A percentile compares a stretch with the other conserved stretches of the same genome.
These are phyloP conservation scores for Aureobasidium pullulans DNA, from an alignment of 2,329 filamentous ascomycete genomes.

Conservation along the genomic window DNA sequence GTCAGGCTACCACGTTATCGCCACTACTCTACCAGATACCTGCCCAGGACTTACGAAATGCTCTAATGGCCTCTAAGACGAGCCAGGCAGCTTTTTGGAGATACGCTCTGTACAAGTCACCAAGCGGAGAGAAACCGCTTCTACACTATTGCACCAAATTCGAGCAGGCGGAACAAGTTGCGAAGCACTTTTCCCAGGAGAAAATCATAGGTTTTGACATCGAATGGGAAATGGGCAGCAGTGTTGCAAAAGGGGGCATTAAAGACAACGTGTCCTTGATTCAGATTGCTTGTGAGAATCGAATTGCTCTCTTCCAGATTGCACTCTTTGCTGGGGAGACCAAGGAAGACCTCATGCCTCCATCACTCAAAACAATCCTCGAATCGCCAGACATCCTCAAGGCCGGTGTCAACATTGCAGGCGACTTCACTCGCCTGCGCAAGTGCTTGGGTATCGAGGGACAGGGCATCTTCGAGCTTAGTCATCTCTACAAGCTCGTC, in stretches of 20 bases:
- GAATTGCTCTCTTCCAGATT: conserved; percentile 75
- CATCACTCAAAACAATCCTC: conserved; percentile 63
- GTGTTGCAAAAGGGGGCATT: conserved; percentile 32
- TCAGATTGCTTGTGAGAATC: conserved; percentile 70
- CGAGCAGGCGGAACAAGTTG: conserved; percentile 58
- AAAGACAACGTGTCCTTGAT: conserved; percentile 72
- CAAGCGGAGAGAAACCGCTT: conserved; percentile 48
- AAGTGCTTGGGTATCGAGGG: conserved; percentile 59
- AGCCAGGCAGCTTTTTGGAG: conserved; percentile 44
- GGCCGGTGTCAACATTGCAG: conserved; percentile 67
- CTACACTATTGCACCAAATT: conserved; percentile 72
- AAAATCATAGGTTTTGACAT: conserved; percentile 79
- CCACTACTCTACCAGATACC: conserved; percentile 7
- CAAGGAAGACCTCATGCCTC: conserved; percentile 55
- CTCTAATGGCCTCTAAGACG: conserved; percentile 4
- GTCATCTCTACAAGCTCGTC: conserved; percentile 71
- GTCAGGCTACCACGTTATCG: not conserved
- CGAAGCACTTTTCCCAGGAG: conserved; percentile 60
- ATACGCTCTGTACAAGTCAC: conserved; percentile 58
- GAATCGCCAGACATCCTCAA: conserved; percentile 65
- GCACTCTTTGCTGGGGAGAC: conserved; percentile 45
- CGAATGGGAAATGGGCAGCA: conserved; percentile 60
- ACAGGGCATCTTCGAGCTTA: conserved; percentile 69
- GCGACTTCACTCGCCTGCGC: conserved; percentile 56
- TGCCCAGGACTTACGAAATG: conserved; percentile 1